Percentiles rank a stretch among this genome's conserved stretches.
phyloP scores from a whole-genome alignment of 495 filamentous ascomycete genomes.

The Chaetomium tenue region DNA sequence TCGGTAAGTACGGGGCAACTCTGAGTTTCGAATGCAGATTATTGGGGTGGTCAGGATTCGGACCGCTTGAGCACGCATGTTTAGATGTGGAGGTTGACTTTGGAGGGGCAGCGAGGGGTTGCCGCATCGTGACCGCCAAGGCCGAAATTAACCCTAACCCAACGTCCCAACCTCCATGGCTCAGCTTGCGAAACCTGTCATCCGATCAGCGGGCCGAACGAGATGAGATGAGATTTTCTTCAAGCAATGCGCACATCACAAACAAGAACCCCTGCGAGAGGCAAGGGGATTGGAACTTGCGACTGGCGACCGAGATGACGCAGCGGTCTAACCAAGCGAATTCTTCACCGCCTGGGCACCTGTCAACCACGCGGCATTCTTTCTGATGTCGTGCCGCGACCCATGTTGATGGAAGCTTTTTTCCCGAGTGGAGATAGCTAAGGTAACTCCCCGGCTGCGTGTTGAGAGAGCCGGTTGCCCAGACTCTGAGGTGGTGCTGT shows the following conservation, averaged over 20 bases:
- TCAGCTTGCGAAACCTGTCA: not conserved
- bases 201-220: not conserved
- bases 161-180: not conserved
- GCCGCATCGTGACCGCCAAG: not conserved
- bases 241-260: not conserved
- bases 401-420: too few relatives aligned
- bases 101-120: conserved; percentile 10
- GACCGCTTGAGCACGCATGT: not conserved
- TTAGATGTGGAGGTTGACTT: not conserved
- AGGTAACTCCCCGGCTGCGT: too few relatives aligned
- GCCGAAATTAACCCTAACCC: not conserved
- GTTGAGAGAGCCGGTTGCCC: not conserved
- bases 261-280: not conserved
- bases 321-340: too few relatives aligned
- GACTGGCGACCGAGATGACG: too few relatives aligned
- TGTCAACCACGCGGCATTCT: too few relatives aligned
- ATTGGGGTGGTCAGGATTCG: not conserved
- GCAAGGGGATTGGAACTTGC: not conserved
- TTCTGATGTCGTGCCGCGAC: too few relatives aligned
- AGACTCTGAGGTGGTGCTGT: conserved; percentile 10
- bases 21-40: too few relatives aligned
- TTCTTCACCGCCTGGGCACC: too few relatives aligned
- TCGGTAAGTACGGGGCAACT: not conserved
- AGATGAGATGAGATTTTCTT: not conserved
- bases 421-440: too few relatives aligned